Base-by-base conservation (phyloP, 2,329 filamentous ascomycete genomes). In the Podosphaera fusca region DNA sequence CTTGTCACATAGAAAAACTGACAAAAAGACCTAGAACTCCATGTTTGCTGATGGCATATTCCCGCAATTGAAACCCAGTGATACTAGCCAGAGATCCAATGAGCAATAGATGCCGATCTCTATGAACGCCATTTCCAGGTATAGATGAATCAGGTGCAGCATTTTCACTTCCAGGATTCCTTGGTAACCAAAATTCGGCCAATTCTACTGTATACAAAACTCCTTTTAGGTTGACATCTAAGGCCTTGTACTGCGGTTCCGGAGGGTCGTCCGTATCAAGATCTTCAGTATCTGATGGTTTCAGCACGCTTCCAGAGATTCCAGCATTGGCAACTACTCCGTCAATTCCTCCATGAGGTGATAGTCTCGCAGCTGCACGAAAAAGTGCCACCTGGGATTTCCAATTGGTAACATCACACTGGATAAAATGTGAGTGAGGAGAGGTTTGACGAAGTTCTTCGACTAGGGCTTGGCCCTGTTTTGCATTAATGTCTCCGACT, bases 271-370 rank as follows among this genome's bases (percentile, higher is more conserved):
- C 70, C 21, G 66, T 66, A 58, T 72, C 69, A 45, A 74, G 68
- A 9, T 58, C 71, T 68, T 31, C 61, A 4, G 65, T 62, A 1
- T 66, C 61, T 64, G 79, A 77, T 59, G 82, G 75, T 4, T 60
- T 59, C 5, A 63, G 61, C 34, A 65, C 55, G 36, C 65, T 64
- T 42, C 74, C 72, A 47, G 73, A 71, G 61, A 84, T 76, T 52
- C 82, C 82, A 0, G 82, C 82, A 64, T 83, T 84, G 59, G 81
- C 79, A 51, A 84, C 78, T 3, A 84, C 80, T 29, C 74, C 70
- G 66, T 84, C 79, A 60, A 84, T 74, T 10, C 74, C 73, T 14
- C 74, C 73, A 55, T 75, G 71, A 0, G 73, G 73, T 59, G 77
- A 80, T 57, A 77, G 68, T 56, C 70, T 69, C 42, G 72, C 70